Evolutionary conservation across 306 rosid genomes (phyloP).

Genomic region (Cucurbita maxima): DNA sequence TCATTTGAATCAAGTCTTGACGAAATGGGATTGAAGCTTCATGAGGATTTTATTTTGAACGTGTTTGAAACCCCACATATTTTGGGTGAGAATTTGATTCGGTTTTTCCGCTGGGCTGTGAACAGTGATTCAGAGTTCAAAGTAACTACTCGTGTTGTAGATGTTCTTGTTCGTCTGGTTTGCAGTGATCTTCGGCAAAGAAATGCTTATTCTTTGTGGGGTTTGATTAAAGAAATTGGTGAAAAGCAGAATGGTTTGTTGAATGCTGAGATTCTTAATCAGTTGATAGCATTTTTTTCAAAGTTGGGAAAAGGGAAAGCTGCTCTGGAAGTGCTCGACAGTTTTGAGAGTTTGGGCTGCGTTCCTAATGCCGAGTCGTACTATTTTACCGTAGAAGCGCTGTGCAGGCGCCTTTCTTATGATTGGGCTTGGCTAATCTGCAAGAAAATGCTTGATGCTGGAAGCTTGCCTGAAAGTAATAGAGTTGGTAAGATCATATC

Average conservation of each 20-base stretch:
- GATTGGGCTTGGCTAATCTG: constrained; percentile 42
- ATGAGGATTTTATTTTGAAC: constrained; percentile 30
- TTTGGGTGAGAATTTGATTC: constrained; percentile 39
- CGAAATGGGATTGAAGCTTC: constrained; percentile 24
- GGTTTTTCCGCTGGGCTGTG: constrained; percentile 59
- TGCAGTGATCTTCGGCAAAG: constrained; percentile 19
- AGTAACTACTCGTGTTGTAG: constrained; percentile 25
- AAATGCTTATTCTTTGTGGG: constrained; percentile 44
- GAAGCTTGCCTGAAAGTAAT: constrained; percentile 32
- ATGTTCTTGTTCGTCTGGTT: constrained; percentile 27
- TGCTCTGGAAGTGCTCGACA: constrained; percentile 44
- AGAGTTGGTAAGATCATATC: constrained; percentile 45
- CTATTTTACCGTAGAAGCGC: constrained; percentile 46
- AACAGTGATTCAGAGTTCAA: constrained; percentile 24
- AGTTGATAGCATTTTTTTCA: constrained; percentile 31
- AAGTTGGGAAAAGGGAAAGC: constrained; percentile 62
- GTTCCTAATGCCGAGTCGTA: constrained; percentile 44
- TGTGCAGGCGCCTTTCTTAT: constrained; percentile 31
- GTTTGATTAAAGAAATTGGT: constrained; percentile 40
- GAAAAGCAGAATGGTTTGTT: constrained; percentile 23
- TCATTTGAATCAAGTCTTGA: constrained; percentile 42
- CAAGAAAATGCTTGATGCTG: constrained; percentile 44
- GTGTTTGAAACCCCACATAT: constrained; percentile 32
- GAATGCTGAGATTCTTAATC: constrained; percentile 32
- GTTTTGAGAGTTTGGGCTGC: constrained; percentile 34